Base-by-base conservation (phyloP, 352 stramenopile genomes). In the Halophytophthora polymorphica region DNA sequence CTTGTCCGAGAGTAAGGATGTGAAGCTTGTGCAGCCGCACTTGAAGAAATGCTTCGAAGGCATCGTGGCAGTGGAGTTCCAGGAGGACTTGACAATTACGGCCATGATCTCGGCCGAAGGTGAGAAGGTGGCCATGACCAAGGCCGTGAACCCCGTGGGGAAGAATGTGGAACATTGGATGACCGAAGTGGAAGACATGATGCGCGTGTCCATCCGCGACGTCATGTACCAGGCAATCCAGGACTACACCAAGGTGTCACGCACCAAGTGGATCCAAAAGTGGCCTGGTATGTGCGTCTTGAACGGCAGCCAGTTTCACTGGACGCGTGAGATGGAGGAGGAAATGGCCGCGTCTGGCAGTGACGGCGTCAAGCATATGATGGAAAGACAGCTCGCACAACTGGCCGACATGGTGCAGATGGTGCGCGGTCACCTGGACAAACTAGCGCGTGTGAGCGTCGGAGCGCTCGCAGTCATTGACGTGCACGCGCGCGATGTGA, bases 131-230 rank as follows among this genome's bases (percentile, higher is more conserved):
- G 67, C 68, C 0, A 96, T 96, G 68, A 60, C 71, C 2, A 81
- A 71, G 22, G 48, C 72, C 2, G 88, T 98, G 2, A 90, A 98
- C 45, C 93, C 94, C 0, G 90, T 93, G 14, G 87, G 80, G 28
- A 98, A 97, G 59, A 97, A 97, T 53, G 93, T 98, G 14, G 94
- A 98, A 66, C 57, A 95, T 56, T 98, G 94, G 94, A 98, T 98
- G 93, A 93, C 85, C 1, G 91, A 98, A 65, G 69, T 96, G 13
- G 82, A 96, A 54, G 69, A 95, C 43, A 95, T 92, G 66, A 98
- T 98, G 94, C 84, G 88, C 19, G 60, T 83, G 2, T 90, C 81
- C 6, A 91, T 98, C 36, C 90, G 94, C 17, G 77, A 97, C 19
- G 84, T 95, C 29, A 96, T 98, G 83, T 87, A 90, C 45, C 73